Conservation (phyloP, 495 filamentous ascomycete genomes). For the Aspergillus haitiensis region DNA sequence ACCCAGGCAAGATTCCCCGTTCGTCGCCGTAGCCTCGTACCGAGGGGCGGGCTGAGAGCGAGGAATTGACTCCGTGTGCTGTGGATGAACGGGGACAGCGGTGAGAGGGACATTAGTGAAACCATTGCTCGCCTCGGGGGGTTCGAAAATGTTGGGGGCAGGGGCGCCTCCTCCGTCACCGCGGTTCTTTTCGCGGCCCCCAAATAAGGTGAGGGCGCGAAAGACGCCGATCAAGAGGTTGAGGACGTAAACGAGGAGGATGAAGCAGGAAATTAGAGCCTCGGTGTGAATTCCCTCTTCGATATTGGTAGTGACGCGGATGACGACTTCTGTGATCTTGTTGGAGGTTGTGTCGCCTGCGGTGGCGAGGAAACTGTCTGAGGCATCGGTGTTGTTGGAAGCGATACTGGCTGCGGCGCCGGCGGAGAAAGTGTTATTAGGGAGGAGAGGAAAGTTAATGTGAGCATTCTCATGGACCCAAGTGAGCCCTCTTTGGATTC, state of each 20-base stretch:
- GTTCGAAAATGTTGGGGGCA: conserved; percentile 9
- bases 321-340: conserved; percentile 75
- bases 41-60: conserved; percentile 26
- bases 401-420: conserved; percentile 67
- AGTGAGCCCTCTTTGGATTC: conserved; percentile 79
- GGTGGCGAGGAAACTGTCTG: conserved; percentile 72
- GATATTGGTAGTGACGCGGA: conserved; percentile 62
- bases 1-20: conserved; percentile 11
- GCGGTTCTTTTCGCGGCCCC: conserved; percentile 41
- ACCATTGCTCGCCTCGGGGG: conserved; percentile 17
- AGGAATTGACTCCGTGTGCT: conserved; percentile 9
- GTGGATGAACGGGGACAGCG: conserved; percentile 20
- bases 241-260: conserved; percentile 74
- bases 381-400: conserved; percentile 31
- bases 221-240: conserved; percentile 70
- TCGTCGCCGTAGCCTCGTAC: conserved; percentile 27
- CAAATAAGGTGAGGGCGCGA: conserved; percentile 58
- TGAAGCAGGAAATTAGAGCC: conserved; percentile 68
- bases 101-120: conserved; percentile 39
- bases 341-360: conserved; percentile 68
- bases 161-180: conserved; percentile 50
- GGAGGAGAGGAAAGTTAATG: conserved; percentile 74
- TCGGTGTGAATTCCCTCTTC: conserved; percentile 65
- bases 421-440: conserved; percentile 78
- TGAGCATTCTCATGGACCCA: conserved; percentile 88